phyloP scores from a whole-genome alignment of 1,284 basidiomycete species.

The Schizophyllum amplum region DNA sequence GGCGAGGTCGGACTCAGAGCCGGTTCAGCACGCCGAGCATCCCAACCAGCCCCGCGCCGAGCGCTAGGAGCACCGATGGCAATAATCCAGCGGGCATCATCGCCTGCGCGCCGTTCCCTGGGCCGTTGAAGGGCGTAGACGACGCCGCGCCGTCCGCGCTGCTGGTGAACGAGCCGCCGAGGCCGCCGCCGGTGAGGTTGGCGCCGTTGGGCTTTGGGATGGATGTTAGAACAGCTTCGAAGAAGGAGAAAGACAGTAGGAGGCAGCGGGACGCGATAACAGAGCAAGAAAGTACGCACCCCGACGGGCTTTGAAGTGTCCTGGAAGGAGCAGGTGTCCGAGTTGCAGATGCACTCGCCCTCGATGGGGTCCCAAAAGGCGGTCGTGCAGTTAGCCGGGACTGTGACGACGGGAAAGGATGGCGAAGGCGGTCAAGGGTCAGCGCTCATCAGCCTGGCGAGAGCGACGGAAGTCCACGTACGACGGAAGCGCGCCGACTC shows the following conservation, averaged over 20 bases:
- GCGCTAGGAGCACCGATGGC: not conserved
- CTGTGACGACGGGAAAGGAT: constrained; percentile 27
- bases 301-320: constrained; percentile 64
- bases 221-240: no score
- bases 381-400: constrained; percentile 69
- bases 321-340: constrained; percentile 46
- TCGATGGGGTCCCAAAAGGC: constrained; percentile 73
- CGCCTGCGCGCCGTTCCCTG: not conserved
- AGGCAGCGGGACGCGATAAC: no score
- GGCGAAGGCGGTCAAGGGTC: not conserved
- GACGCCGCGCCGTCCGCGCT: not conserved
- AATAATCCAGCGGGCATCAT: no score
- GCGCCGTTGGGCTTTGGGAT: constrained; percentile 68
- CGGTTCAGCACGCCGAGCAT: not conserved
- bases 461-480: constrained; percentile 25
- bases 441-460: no score
- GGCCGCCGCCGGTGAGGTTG: constrained; percentile 57
- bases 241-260: no score
- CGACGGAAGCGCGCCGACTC: constrained; percentile 41
- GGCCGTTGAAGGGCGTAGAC: not conserved
- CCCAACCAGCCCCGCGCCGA: not conserved
- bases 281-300: no score
- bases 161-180: not conserved
- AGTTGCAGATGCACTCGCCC: constrained; percentile 55
- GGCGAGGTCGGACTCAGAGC: not conserved